Conservation (phyloP, 352 stramenopile species). For the Plasmopara halstedii region DNA sequence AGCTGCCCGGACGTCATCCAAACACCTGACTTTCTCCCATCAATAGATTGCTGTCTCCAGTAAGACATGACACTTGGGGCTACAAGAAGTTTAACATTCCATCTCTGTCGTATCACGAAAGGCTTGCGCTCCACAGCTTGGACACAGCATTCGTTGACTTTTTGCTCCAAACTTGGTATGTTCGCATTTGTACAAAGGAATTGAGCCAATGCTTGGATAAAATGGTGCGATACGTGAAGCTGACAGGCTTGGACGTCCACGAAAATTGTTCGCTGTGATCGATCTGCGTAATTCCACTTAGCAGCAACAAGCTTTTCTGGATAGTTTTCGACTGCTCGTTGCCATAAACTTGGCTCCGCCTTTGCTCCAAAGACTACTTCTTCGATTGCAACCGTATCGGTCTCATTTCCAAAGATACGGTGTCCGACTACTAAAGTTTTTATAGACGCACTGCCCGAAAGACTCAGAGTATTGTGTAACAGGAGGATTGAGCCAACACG, state of each 20-base stretch:
- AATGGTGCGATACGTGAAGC: constrained; percentile 48
- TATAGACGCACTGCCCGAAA: constrained; percentile 34
- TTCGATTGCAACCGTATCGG: constrained; percentile 23
- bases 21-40: constrained; percentile 15
- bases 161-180: constrained; percentile 9
- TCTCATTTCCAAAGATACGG: constrained; percentile 6
- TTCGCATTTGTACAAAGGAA: constrained; percentile 18
- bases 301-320: constrained; percentile 57
- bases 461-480: constrained; percentile 16
- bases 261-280: constrained; percentile 37
- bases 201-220: constrained; percentile 26
- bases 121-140: constrained; percentile 1
- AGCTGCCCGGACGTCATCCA: constrained; percentile 55
- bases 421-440: constrained; percentile 59
- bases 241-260: constrained; percentile 69
- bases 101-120: constrained; percentile 18
- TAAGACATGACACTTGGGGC: constrained; percentile 54
- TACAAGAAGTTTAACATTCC: constrained; percentile 54
- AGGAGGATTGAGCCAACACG: constrained; percentile 41
- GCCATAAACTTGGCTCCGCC: constrained; percentile 61
- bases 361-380: constrained; percentile 62
- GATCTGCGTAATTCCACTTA: constrained; percentile 37
- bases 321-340: constrained; percentile 61
- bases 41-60: constrained; percentile 28
- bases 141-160: background rate